Conservation (phyloP, 306 rosid genomes). For the Cucumis cinereus region DNA sequence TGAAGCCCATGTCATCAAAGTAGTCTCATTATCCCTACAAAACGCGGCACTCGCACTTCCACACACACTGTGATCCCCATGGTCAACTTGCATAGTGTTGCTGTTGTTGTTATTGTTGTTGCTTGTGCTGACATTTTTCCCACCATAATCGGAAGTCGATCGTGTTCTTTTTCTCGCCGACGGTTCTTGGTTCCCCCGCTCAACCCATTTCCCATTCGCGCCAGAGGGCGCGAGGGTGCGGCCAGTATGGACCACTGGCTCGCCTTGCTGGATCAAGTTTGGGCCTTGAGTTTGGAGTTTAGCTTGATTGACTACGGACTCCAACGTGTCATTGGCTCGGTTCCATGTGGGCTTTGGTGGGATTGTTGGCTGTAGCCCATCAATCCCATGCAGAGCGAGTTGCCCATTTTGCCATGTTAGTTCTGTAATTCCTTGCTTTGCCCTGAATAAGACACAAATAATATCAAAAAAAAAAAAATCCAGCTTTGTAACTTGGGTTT, state of each 20-base stretch:
- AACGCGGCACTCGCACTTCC: constrained; percentile 21
- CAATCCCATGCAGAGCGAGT: constrained; percentile 33
- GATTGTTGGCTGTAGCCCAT: constrained; percentile 22
- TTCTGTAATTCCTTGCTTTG: constrained; percentile 32
- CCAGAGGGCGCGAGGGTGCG: constrained; percentile 14
- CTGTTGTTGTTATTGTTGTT: neutral
- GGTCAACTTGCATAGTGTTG: constrained; percentile 15
- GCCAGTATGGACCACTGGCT: constrained; percentile 5
- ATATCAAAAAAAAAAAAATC: neutral
- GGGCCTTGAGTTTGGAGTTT: constrained; percentile 19
- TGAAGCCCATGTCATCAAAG: constrained; percentile 38
- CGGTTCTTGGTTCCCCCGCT: neutral
- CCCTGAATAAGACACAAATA: constrained; percentile 17
- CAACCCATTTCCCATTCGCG: constrained; percentile 14
- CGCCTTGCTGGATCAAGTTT: constrained; percentile 1
- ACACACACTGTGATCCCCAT: constrained; percentile 21
- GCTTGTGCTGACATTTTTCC: constrained; percentile 10
- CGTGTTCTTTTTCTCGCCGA: constrained; percentile 17
- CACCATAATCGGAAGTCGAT: constrained; percentile 15
- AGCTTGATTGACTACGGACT: constrained; percentile 55
- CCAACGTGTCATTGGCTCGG: constrained; percentile 39
- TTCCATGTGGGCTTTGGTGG: constrained; percentile 35
- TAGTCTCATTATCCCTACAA: constrained; percentile 28
- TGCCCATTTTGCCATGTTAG: constrained; percentile 49
- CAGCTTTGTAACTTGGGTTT: neutral